Percentiles rank a stretch among this genome's conserved stretches.
Conservation (phyloP, 176 grass and related monocot species). For the Eragrostis nindensis region DNA sequence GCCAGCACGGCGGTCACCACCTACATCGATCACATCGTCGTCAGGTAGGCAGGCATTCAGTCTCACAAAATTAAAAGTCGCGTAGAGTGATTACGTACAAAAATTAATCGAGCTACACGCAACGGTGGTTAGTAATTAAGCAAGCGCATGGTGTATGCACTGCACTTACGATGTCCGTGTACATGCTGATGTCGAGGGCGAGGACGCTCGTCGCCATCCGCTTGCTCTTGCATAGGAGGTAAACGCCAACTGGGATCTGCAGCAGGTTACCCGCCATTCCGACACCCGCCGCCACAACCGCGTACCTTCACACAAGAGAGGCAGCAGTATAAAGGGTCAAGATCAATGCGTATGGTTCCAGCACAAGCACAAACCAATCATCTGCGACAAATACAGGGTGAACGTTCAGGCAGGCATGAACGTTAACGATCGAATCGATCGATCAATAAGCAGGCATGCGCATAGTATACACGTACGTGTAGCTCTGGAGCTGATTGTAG, state of each 20-base stretch:
- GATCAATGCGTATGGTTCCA: too few species aligned
- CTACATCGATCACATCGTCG: neutral
- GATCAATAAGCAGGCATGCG: too few species aligned
- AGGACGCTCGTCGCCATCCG: conserved; percentile 3
- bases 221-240: conserved; percentile 43
- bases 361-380: too few species aligned
- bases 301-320: conserved; percentile 4
- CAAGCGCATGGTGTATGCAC: neutral
- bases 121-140: too few species aligned
- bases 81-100: too few species aligned
- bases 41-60: too few species aligned
- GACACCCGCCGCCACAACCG: neutral
- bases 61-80: too few species aligned
- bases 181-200: conserved; percentile 40
- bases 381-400: too few species aligned
- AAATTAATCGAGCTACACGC: too few species aligned
- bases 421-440: too few species aligned
- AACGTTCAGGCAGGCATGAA: too few species aligned
- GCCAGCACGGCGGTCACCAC: conserved; percentile 7
- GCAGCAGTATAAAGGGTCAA: too few species aligned
- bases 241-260: conserved; percentile 29
- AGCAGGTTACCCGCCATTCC: conserved; percentile 6
- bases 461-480: conserved; percentile 5
- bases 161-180: conserved; percentile 25
- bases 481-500: conserved; percentile 10